Conservation (phyloP, 78 protist genomes). For the Dictyostelium discoideum region DNA sequence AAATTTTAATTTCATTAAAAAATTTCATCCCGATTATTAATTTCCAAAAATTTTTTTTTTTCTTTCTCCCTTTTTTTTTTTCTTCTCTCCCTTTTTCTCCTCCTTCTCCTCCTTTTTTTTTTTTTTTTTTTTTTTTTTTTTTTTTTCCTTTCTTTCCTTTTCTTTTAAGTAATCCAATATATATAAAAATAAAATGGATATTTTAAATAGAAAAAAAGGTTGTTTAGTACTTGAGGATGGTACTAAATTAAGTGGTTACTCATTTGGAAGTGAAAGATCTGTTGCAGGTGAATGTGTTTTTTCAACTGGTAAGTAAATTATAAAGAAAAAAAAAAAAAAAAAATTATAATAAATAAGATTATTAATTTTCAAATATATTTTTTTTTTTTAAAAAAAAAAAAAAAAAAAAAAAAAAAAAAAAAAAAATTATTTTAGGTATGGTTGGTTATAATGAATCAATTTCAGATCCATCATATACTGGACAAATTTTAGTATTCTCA, state of each 20-base stretch:
- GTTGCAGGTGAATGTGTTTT: constrained; percentile 96
- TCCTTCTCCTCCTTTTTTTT: background rate
- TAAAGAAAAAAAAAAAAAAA: background rate
- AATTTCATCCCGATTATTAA: background rate
- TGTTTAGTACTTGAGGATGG: constrained; percentile 95
- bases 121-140: background rate
- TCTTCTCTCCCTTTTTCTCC: too few relatives aligned
- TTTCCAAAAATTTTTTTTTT: background rate
- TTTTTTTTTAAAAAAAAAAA: too few relatives aligned
- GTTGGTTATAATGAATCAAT: constrained; percentile 97
- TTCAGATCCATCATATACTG: constrained; percentile 98
- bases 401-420: too few relatives aligned
- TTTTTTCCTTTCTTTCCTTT: too few relatives aligned
- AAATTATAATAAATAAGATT: background rate
- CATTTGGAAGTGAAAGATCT: constrained; percentile 91
- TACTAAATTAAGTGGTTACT: constrained; percentile 84
- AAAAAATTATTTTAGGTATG: constrained; percentile 74
- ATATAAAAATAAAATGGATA: constrained; percentile 1
- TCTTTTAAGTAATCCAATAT: background rate
- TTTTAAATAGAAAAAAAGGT: constrained; percentile 69
- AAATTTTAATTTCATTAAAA: too few relatives aligned
- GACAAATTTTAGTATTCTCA: constrained; percentile 96
- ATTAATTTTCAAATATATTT: background rate
- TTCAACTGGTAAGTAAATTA: constrained; percentile 87
- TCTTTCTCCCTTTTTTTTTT: background rate